These are phyloP conservation scores for Wallacemonas rigidus DNA, from an alignment of 208 protist species.

Conservation along the genomic window DNA sequence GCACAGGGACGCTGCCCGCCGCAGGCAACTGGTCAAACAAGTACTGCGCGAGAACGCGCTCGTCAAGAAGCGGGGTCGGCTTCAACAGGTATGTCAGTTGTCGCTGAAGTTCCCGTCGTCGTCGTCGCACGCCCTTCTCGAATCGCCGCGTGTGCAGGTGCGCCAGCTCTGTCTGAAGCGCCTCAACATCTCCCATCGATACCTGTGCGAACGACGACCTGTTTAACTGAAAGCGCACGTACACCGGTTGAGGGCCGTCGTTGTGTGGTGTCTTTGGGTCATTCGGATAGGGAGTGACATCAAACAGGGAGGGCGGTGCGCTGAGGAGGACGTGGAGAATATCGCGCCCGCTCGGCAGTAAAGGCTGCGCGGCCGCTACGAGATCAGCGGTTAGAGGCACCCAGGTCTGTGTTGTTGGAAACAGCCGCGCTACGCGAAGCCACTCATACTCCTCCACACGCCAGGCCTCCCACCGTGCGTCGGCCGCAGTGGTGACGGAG, in stretches of 20 bases:
- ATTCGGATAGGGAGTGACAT: not conserved
- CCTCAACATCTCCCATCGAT: constrained; percentile 24
- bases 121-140: constrained; percentile 34
- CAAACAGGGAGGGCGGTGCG: constrained; percentile 58
- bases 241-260: constrained; percentile 14
- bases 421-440: constrained; percentile 76
- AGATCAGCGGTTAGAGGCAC: constrained; percentile 45
- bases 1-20: constrained; percentile 24
- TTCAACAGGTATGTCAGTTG: constrained; percentile 63
- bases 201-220: constrained; percentile 30
- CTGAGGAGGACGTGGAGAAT: constrained; percentile 77
- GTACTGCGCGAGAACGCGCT: constrained; percentile 66
- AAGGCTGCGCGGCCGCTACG: constrained; percentile 26
- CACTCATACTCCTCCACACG: constrained; percentile 76
- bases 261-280: too few species aligned
- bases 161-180: constrained; percentile 31
- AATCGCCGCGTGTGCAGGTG: constrained; percentile 19
- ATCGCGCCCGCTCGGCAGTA: constrained; percentile 52
- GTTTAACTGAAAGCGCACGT: constrained; percentile 52
- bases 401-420: constrained; percentile 35
- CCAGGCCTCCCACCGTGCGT: constrained; percentile 29
- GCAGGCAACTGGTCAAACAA: constrained; percentile 76
- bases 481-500: not conserved
- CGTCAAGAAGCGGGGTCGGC: constrained; percentile 72
- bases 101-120: constrained; percentile 44